A percentile compares a stretch with the other conserved stretches of the same genome.
These are phyloP conservation scores for Trichocladium antarcticum DNA, from an alignment of 495 filamentous ascomycete genomes.

Conservation along the genomic window DNA sequence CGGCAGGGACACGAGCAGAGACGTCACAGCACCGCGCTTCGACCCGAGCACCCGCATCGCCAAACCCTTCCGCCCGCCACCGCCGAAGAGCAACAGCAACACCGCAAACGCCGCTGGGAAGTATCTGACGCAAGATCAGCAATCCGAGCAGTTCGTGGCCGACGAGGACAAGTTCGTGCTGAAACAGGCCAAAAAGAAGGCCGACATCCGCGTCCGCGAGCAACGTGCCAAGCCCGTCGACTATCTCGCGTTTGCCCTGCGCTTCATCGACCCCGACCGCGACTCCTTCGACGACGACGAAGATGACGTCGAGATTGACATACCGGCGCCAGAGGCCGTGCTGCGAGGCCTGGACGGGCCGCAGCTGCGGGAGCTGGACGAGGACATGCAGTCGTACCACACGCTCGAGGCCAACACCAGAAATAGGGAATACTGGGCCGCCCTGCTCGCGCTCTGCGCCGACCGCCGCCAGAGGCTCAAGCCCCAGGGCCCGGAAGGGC, in stretches of 20 bases:
- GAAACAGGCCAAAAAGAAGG: slow-evolving; percentile 96
- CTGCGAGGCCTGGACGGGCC: slow-evolving; percentile 61
- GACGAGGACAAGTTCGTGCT: slow-evolving; percentile 94
- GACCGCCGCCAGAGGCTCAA: slow-evolving; percentile 60
- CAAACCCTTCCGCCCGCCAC: slow-evolving; percentile 30
- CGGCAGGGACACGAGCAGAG: slow-evolving; percentile 22
- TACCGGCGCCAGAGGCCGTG: slow-evolving; percentile 73
- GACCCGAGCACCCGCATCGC: slow-evolving; percentile 37
- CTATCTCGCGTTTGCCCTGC: slow-evolving; percentile 84
- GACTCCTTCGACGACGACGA: slow-evolving; percentile 74
- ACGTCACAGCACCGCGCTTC: slow-evolving; percentile 36
- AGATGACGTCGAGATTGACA: slow-evolving; percentile 54
- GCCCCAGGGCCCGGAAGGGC: slow-evolving; percentile 50
- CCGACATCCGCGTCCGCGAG: slow-evolving; percentile 90
- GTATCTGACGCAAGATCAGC: slow-evolving; percentile 52
- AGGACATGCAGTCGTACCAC: slow-evolving; percentile 78
- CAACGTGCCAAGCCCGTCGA: slow-evolving; percentile 88
- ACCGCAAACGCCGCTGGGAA: slow-evolving; percentile 16
- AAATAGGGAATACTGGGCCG: slow-evolving; percentile 87
- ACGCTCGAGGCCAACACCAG: slow-evolving; percentile 63
- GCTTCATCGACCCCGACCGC: slow-evolving; percentile 75
- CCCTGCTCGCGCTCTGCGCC: slow-evolving; percentile 72
- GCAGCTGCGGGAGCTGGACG: slow-evolving; percentile 66
- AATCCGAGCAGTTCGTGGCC: slow-evolving; percentile 73
- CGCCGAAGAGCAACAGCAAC: slow-evolving; percentile 14